Conservation (phyloP, 1,139 yeast genomes). For the Wickerhamomyces sp. region DNA sequence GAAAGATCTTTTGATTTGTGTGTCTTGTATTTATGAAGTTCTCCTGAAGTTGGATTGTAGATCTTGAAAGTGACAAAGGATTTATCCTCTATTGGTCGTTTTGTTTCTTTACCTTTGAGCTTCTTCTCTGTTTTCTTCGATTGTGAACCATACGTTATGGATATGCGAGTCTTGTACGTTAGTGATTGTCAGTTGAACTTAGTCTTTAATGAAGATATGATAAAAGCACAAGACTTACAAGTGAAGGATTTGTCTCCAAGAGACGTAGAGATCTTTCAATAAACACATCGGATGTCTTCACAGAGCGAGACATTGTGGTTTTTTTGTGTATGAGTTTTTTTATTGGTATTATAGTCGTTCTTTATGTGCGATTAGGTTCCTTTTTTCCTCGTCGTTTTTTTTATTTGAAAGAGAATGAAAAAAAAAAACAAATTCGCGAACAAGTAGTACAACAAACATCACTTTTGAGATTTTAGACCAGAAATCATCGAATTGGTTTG, state of each 20-base stretch:
- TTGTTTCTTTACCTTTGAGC: slow-evolving; percentile 21
- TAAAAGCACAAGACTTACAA: slow-evolving; percentile 24
- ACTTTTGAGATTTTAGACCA: no score
- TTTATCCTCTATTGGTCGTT: slow-evolving; percentile 22
- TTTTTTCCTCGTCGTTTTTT: slow-evolving; percentile 32
- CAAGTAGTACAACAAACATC: no score
- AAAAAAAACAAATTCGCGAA: no score
- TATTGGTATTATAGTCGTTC: no score
- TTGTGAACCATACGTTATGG: slow-evolving; percentile 42
- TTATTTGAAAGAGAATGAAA: neutral
- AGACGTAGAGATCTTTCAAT: slow-evolving; percentile 43
- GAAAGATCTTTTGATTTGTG: slow-evolving; percentile 72
- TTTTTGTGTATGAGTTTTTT: no score
- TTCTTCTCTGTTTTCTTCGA: slow-evolving; percentile 26
- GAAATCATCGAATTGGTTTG: no score
- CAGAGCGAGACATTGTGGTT: no score
- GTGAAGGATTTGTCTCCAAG: slow-evolving; percentile 44
- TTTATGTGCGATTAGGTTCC: no score
- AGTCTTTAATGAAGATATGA: neutral
- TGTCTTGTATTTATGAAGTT: slow-evolving; percentile 58
- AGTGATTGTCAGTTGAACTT: slow-evolving; percentile 2
- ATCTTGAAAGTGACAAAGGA: slow-evolving; percentile 56
- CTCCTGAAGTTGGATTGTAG: slow-evolving; percentile 66
- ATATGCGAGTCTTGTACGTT: slow-evolving; percentile 31
- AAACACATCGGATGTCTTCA: slow-evolving; percentile 43